Percentiles rank a stretch among this genome's conserved stretches.
Conservation (phyloP, 1,139 yeast species). For the Lodderomyces metapsilosis region DNA sequence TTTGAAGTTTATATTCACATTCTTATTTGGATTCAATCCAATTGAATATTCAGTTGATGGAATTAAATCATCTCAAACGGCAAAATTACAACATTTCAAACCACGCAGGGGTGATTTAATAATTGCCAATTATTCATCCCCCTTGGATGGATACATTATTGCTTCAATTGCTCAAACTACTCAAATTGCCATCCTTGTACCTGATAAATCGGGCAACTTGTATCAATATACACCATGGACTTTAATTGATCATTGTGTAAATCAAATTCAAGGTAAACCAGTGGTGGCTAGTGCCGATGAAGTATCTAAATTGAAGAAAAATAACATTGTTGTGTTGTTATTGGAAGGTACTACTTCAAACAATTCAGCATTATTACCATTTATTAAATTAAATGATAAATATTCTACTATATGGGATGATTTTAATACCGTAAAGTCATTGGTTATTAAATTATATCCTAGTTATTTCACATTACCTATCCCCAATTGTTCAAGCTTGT, state of each 20-base stretch:
- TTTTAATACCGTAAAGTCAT: conserved; percentile 34
- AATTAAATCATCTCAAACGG: conserved; percentile 42
- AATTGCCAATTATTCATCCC: conserved; percentile 54
- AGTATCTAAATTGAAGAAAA: conserved; percentile 23
- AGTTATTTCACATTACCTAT: conserved; percentile 33
- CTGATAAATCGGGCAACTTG: conserved; percentile 38
- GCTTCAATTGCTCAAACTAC: conserved; percentile 11
- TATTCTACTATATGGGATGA: conserved; percentile 19
- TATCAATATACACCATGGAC: conserved; percentile 33
- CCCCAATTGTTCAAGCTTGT: conserved; percentile 20
- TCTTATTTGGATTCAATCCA: conserved; percentile 26
- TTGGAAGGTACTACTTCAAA: conserved; percentile 73
- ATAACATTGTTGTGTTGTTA: conserved; percentile 46
- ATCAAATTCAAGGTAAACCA: conserved; percentile 15
- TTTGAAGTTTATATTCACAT: conserved; percentile 15
- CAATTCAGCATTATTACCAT: conserved; percentile 58
- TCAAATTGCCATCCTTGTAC: conserved; percentile 42
- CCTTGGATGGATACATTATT: conserved; percentile 48
- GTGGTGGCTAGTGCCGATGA: too few species aligned
- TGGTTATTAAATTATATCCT: conserved; percentile 45
- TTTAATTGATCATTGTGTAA: conserved; percentile 35
- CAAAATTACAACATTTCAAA: conserved; percentile 27
- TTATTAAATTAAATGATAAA: conserved; percentile 21
- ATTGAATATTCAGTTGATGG: conserved; percentile 52
- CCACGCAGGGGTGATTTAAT: conserved; percentile 47